Conservation (phyloP, 208 protist species). For the Wallacemonas sp. region DNA sequence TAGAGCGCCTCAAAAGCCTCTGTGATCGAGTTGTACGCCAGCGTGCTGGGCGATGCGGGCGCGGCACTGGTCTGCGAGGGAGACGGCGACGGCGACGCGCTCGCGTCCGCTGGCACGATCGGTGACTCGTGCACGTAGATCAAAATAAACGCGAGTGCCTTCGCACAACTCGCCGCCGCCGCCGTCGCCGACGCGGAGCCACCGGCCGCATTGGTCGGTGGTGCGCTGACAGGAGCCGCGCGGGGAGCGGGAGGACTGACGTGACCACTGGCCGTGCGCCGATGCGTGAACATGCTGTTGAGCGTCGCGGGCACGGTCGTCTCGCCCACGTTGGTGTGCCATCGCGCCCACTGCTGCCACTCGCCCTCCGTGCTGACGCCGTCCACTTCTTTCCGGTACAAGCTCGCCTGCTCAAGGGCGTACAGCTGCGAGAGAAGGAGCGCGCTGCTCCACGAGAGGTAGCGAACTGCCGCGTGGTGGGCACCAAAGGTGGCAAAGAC, state of each 20-base stretch:
- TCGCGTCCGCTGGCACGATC: not conserved
- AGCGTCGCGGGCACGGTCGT: not conserved
- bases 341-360: conserved; percentile 4
- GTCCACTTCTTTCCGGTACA: conserved; percentile 21
- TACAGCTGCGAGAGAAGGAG: conserved; percentile 47
- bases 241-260: too few relatives aligned
- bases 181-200: not conserved
- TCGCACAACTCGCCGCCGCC: not conserved
- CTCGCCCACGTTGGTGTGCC: not conserved
- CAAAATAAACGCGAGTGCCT: not conserved
- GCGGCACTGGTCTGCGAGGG: too few relatives aligned
- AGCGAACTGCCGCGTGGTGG: conserved; percentile 19
- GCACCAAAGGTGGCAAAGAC: not conserved
- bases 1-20: conserved; percentile 4
- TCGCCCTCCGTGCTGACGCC: conserved; percentile 21
- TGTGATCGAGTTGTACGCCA: conserved; percentile 2
- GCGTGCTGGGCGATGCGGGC: conserved; percentile 2
- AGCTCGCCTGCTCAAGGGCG: conserved; percentile 29
- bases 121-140: not conserved
- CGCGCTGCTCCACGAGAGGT: conserved; percentile 45
- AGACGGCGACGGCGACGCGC: not conserved
- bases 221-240: too few relatives aligned
- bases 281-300: not conserved
- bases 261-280: not conserved
- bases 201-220: too few relatives aligned